These are phyloP conservation scores for Trametes villosa DNA, from an alignment of 768 basidiomycete genomes.

Conservation along the genomic window DNA sequence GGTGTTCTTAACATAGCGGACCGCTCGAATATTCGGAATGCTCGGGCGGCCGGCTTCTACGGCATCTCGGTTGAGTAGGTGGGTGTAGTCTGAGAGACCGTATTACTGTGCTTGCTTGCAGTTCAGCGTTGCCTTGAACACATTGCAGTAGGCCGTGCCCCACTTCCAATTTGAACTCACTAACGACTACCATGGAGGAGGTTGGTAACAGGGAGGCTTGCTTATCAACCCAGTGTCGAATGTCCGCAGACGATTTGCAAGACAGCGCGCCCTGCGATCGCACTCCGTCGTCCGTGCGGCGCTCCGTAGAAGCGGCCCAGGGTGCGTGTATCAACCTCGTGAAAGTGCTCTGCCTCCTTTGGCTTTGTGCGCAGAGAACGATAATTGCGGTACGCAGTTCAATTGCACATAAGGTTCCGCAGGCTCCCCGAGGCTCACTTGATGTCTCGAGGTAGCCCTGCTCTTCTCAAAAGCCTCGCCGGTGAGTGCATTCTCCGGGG, in stretches of 20 bases:
- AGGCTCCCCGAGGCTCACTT: not conserved
- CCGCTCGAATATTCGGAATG: slow-evolving; percentile 15
- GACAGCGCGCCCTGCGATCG: too few relatives aligned
- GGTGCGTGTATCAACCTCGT: slow-evolving; percentile 54
- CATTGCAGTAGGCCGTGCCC: too few relatives aligned
- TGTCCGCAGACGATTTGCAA: too few relatives aligned
- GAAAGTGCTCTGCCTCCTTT: slow-evolving; percentile 31
- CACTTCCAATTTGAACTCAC: too few relatives aligned
- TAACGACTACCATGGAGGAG: too few relatives aligned
- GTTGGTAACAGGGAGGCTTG: too few relatives aligned
- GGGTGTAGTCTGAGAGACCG: not conserved
- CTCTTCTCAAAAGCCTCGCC: slow-evolving; percentile 51
- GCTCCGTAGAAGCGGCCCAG: slow-evolving; percentile 37
- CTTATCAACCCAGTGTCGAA: too few relatives aligned
- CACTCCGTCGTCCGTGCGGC: too few relatives aligned
- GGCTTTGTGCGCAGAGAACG: slow-evolving; percentile 35
- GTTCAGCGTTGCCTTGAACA: slow-evolving; percentile 13
- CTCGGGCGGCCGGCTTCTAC: slow-evolving; percentile 5
- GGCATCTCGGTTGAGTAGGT: not conserved
- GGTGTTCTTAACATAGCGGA: not conserved
- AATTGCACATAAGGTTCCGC: not conserved
- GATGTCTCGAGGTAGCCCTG: slow-evolving; percentile 30
- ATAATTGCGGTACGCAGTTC: slow-evolving; percentile 32
- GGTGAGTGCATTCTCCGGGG: slow-evolving; percentile 65
- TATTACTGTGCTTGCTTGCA: not conserved